Conservation (phyloP, 1,139 yeast species). For the Schwanniomyces etchellsii region DNA sequence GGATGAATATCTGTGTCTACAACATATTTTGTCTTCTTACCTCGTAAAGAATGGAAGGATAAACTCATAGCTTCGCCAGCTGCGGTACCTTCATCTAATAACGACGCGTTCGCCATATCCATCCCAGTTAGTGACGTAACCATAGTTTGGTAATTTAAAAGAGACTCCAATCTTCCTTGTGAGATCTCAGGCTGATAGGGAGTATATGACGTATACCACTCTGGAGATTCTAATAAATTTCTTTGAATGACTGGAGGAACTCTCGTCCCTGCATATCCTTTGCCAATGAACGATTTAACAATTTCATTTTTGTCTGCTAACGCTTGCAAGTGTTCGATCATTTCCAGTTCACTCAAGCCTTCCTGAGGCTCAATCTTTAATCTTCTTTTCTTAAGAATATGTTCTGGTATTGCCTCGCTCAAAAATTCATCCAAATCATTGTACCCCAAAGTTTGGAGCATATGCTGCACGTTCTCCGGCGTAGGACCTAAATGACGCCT, state of each 20-base stretch:
- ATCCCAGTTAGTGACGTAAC: constrained; percentile 86
- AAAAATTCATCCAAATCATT: constrained; percentile 67
- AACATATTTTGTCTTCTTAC: constrained; percentile 63
- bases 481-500: constrained; percentile 90
- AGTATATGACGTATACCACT: constrained; percentile 97
- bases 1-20: constrained; percentile 77
- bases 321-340: constrained; percentile 60
- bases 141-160: constrained; percentile 87
- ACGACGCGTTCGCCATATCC: constrained; percentile 88
- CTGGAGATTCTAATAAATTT: constrained; percentile 87
- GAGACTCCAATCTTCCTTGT: constrained; percentile 89
- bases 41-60: constrained; percentile 62
- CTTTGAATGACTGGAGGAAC: constrained; percentile 92
- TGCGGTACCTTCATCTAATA: constrained; percentile 95
- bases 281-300: constrained; percentile 77
- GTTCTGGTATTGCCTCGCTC: constrained; percentile 67
- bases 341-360: constrained; percentile 79
- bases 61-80: constrained; percentile 97
- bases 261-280: constrained; percentile 88
- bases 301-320: constrained; percentile 72
- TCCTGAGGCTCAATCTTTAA: constrained; percentile 56
- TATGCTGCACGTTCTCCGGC: constrained; percentile 51
- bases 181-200: constrained; percentile 98
- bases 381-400: constrained; percentile 63
- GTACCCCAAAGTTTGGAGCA: constrained; percentile 67